Percentiles rank a stretch among this genome's conserved stretches.
Conservation (phyloP, 2,329 filamentous ascomycete genomes). For the Fonsecaea nubica region DNA sequence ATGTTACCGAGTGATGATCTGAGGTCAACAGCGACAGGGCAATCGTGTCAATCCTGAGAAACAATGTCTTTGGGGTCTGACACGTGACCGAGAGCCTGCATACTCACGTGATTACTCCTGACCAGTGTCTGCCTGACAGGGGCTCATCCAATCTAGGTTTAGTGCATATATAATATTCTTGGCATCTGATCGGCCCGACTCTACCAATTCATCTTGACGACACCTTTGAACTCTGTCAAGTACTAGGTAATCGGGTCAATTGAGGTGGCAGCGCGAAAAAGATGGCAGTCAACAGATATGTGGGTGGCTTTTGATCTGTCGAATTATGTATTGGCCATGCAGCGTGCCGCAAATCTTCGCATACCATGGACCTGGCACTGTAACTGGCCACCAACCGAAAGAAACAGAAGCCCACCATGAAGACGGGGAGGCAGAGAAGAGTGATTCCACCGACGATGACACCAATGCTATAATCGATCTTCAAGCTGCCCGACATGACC, state of each 20-base stretch:
- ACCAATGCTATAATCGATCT: constrained; percentile 68
- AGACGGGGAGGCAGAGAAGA: constrained; percentile 24
- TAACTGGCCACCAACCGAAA: constrained; percentile 42
- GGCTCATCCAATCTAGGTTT: not conserved
- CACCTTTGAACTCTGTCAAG: not conserved
- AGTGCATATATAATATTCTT: not conserved
- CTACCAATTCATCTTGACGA: not conserved
- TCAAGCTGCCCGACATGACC: constrained; percentile 77
- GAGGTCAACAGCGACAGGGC: too few species aligned
- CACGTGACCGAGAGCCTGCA: too few species aligned
- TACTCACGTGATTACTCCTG: too few species aligned
- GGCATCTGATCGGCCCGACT: not conserved
- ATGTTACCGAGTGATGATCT: too few species aligned
- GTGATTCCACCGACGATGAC: not conserved
- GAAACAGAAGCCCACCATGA: constrained; percentile 41
- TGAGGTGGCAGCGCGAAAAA: not conserved
- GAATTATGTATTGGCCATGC: constrained; percentile 58
- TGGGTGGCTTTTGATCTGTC: constrained; percentile 21
- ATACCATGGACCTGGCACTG: constrained; percentile 53
- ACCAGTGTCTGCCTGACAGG: too few species aligned
- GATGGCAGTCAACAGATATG: constrained; percentile 31
- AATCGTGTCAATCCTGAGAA: not conserved
- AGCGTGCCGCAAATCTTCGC: constrained; percentile 57
- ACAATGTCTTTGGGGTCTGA: not conserved
- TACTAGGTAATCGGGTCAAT: not conserved